Percentiles rank a stretch among this genome's conserved stretches.
These are phyloP conservation scores for Candida easanensis DNA, from an alignment of 805 yeast species.

Conservation along the genomic window DNA sequence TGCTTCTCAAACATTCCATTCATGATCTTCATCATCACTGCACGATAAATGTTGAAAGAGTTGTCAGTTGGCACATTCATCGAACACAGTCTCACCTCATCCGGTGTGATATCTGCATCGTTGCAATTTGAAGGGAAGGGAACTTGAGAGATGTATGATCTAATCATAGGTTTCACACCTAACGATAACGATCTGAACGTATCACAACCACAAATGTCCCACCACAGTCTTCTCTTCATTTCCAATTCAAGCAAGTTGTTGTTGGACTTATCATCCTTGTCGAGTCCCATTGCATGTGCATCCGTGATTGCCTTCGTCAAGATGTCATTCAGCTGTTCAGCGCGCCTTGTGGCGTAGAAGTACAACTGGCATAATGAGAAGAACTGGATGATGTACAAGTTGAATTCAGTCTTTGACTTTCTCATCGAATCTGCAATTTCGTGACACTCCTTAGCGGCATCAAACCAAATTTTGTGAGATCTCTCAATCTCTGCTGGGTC, in stretches of 20 bases:
- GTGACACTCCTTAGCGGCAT: constrained; percentile 26
- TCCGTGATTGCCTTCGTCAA: constrained; percentile 24
- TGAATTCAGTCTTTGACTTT: constrained; percentile 13
- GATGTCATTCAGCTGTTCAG: constrained; percentile 24
- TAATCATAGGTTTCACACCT: constrained; percentile 24
- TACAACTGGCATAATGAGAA: constrained; percentile 29
- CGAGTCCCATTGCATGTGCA: constrained; percentile 25
- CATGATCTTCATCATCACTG: constrained; percentile 27
- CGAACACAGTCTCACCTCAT: constrained; percentile 21
- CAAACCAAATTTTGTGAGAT: constrained; percentile 28
- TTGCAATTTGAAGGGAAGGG: constrained; percentile 33
- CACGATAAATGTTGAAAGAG: constrained; percentile 28
- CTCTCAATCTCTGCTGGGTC: constrained; percentile 24
- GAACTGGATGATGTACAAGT: constrained; percentile 23
- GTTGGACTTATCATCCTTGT: constrained; percentile 25
- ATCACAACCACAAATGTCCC: constrained; percentile 31
- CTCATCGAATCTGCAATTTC: constrained; percentile 18
- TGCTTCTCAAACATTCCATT: constrained; percentile 27
- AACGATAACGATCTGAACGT: constrained; percentile 26
- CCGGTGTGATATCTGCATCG: constrained; percentile 29
- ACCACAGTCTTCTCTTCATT: constrained; percentile 32
- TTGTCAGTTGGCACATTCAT: constrained; percentile 26
- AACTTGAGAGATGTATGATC: constrained; percentile 25
- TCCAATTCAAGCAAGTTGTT: constrained; percentile 28
- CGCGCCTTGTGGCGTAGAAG: constrained; percentile 29